These are phyloP conservation scores for Pseudogymnoascus sp. DNA, from an alignment of 2,329 filamentous ascomycete species.

Conservation along the genomic window DNA sequence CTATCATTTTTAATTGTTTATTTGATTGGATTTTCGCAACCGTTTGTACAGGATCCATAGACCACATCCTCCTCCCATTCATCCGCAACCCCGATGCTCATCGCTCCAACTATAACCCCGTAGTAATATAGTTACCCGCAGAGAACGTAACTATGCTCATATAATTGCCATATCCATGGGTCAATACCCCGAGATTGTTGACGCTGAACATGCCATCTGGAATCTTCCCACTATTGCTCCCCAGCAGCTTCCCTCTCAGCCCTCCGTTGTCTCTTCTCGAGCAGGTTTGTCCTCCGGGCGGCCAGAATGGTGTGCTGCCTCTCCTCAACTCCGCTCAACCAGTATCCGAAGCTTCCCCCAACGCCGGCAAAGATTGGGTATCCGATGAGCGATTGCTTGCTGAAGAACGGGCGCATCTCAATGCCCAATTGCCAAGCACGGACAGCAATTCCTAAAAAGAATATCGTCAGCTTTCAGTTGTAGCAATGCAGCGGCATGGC, in stretches of 20 bases:
- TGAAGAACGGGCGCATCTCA: constrained; percentile 94
- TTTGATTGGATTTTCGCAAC: constrained; percentile 5
- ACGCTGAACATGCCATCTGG: neutral
- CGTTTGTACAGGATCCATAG: neutral
- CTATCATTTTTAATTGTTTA: neutral
- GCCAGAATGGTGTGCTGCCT: constrained; percentile 68
- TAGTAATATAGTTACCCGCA: neutral
- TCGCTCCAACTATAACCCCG: neutral
- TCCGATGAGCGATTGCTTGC: constrained; percentile 73
- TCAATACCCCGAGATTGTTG: neutral
- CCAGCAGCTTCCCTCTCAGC: constrained; percentile 54
- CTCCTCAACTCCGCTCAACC: constrained; percentile 84
- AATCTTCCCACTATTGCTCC: constrained; percentile 20
- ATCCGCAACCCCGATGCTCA: neutral
- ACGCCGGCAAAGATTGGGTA: constrained; percentile 84
- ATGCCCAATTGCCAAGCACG: constrained; percentile 96
- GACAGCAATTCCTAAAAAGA: constrained; percentile 67
- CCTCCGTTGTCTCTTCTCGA: constrained; percentile 83
- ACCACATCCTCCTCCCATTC: neutral
- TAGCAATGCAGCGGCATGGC: neutral
- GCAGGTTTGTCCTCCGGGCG: constrained; percentile 69
- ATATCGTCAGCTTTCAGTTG: constrained; percentile 4
- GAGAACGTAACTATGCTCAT: neutral
- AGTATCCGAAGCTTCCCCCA: constrained; percentile 92
- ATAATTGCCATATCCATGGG: neutral